Base-by-base conservation (phyloP, 805 yeast species). In the Candida multigemmis region DNA sequence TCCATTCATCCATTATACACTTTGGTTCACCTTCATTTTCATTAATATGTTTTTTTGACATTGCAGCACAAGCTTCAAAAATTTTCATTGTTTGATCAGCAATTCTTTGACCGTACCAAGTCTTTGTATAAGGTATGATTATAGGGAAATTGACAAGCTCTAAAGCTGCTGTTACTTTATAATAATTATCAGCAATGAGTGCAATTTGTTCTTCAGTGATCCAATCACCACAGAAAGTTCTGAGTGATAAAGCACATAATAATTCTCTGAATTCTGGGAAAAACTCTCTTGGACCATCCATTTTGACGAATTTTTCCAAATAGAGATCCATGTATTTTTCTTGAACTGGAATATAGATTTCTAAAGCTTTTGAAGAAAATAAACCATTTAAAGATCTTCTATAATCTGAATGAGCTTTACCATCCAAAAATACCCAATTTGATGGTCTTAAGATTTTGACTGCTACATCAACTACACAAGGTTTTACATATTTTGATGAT, bases 381-480 rank as follows among this genome's bases (percentile, higher is more conserved):
- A 91, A 65, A 5, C 94, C 94, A 51, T 91, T 89, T 49, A 91
- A 65, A 9, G 91, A 77, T 53, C 76, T 77, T 59, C 98, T 77
- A 60, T 89, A 91, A 56, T 91, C 98, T 32, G 77, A 74, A 46
- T 91, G 98, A 18, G 77, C 93, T 60, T 86, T 86, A 42, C 98
- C 98, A 48, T 91, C 98, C 46, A 86, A 60, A 54, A 91, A 91
- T 19, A 91, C 98, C 98, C 98, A 91, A 65, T 89, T 91, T 24
- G 89, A 68, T 24, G 97, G 96, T 57, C 97, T 76, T 46, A 91
- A 65, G 40, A 91, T 84, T 59, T 91, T 91, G 37, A 77, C 68
- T 12, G 98, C 98, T 29, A 86, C 97, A 51, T 91, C 98, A 38
- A 91, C 98, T 34, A 91, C 95, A 62, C 98, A 91, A 5, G 98